A percentile compares a stretch with the other conserved stretches of the same genome.
phyloP scores from a whole-genome alignment of 2,329 filamentous ascomycete species.

The Colletotrichum magnum region DNA sequence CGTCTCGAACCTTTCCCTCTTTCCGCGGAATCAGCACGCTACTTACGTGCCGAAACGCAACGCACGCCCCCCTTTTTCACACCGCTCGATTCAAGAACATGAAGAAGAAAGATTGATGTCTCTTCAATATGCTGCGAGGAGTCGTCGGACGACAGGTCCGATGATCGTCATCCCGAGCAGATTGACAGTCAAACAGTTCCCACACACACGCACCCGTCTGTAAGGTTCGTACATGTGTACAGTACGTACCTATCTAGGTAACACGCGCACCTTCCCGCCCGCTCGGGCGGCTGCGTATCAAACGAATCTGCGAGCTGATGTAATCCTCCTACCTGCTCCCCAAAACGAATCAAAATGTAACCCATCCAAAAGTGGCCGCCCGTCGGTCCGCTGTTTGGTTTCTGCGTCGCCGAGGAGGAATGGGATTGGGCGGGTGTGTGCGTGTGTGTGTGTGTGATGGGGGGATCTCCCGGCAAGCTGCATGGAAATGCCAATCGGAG shows the following conservation, averaged over 20 bases:
- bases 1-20: neutral
- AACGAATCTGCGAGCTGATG: slow-evolving; percentile 2
- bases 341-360: neutral
- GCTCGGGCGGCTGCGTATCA: slow-evolving; percentile 1
- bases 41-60: too few relatives aligned
- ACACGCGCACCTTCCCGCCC: neutral
- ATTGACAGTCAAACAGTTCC: too few relatives aligned
- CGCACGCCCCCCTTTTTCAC: too few relatives aligned
- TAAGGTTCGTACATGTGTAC: too few relatives aligned
- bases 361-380: neutral
- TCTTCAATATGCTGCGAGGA: too few relatives aligned
- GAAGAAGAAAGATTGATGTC: too few relatives aligned
- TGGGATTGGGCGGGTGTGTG: neutral
- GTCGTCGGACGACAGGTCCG: too few relatives aligned
- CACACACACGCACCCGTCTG: too few relatives aligned
- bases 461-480: slow-evolving; percentile 21
- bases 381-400: neutral
- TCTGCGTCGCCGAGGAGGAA: neutral
- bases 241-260: too few relatives aligned
- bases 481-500: slow-evolving; percentile 20
- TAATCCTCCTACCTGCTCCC: neutral
- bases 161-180: too few relatives aligned
- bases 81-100: too few relatives aligned
- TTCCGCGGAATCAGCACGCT: neutral
- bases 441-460: too few relatives aligned